These are phyloP conservation scores for Tricholoma saponaceum DNA, from an alignment of 768 basidiomycete genomes.

Conservation along the genomic window DNA sequence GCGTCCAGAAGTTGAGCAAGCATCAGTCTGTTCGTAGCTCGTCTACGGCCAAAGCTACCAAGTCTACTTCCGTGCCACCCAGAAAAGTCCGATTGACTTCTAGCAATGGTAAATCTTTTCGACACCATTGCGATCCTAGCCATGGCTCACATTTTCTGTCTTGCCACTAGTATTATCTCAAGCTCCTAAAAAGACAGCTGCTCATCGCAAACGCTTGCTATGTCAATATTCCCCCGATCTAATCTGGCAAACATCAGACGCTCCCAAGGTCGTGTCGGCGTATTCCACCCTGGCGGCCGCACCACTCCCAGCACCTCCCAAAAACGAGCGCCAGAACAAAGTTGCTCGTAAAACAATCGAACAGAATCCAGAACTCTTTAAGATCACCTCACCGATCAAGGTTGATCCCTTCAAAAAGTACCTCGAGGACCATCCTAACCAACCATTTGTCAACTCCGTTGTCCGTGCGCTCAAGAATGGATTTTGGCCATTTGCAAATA, in stretches of 20 bases:
- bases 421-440: background rate
- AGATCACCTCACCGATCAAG: background rate
- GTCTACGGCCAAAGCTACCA: background rate
- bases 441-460: background rate
- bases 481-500: background rate
- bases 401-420: background rate
- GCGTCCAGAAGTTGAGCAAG: background rate
- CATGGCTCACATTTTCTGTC: background rate
- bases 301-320: conserved; percentile 16
- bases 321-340: conserved; percentile 15
- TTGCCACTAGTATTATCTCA: background rate
- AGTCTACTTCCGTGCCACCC: background rate
- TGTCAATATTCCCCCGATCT: background rate
- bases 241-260: background rate
- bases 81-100: background rate
- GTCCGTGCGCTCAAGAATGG: background rate
- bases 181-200: background rate
- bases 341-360: conserved; percentile 14
- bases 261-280: background rate
- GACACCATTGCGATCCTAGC: background rate
- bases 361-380: background rate
- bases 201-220: background rate
- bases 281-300: conserved; percentile 1
- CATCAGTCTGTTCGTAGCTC: background rate
- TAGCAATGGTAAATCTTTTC: background rate